phyloP scores from a whole-genome alignment of 139 green algal species.

The Asterochloris sp. region DNA sequence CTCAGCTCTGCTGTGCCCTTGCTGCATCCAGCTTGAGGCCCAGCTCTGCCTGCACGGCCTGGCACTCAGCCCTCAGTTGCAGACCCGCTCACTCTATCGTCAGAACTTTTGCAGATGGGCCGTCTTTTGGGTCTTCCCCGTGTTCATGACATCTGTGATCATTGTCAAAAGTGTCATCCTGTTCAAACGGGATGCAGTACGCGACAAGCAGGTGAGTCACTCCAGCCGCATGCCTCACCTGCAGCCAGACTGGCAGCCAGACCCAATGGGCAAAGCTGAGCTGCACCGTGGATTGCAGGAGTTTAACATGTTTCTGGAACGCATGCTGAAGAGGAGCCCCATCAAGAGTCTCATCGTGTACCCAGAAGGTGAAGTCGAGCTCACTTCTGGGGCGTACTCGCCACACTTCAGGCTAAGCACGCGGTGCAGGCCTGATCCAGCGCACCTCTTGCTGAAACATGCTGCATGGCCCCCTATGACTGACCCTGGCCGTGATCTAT shows the following conservation, averaged over 20 bases:
- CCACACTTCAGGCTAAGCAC: too few species aligned
- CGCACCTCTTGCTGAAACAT: too few species aligned
- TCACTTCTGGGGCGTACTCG: not conserved
- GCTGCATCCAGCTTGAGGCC: not conserved
- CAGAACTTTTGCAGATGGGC: slow-evolving; percentile 61
- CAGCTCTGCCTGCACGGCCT: not conserved
- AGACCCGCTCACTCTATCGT: too few species aligned
- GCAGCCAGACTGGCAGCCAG: not conserved
- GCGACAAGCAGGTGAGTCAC: slow-evolving; percentile 63
- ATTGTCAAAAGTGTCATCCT: slow-evolving; percentile 61
- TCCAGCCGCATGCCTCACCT: not conserved
- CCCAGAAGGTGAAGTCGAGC: slow-evolving; percentile 52
- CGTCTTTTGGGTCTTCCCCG: slow-evolving; percentile 78
- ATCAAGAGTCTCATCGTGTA: slow-evolving; percentile 64
- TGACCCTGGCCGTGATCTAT: too few species aligned
- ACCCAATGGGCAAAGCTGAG: not conserved
- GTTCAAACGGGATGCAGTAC: slow-evolving; percentile 75
- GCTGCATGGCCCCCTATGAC: too few species aligned
- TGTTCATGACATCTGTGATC: slow-evolving; percentile 72
- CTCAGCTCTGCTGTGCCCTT: not conserved
- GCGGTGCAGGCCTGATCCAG: too few species aligned
- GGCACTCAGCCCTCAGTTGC: not conserved
- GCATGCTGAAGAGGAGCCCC: slow-evolving; percentile 34
- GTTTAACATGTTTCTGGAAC: slow-evolving; percentile 71
- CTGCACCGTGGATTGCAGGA: not conserved